phyloP scores from a whole-genome alignment of 1,284 basidiomycete species.

The Tilletia horrida region DNA sequence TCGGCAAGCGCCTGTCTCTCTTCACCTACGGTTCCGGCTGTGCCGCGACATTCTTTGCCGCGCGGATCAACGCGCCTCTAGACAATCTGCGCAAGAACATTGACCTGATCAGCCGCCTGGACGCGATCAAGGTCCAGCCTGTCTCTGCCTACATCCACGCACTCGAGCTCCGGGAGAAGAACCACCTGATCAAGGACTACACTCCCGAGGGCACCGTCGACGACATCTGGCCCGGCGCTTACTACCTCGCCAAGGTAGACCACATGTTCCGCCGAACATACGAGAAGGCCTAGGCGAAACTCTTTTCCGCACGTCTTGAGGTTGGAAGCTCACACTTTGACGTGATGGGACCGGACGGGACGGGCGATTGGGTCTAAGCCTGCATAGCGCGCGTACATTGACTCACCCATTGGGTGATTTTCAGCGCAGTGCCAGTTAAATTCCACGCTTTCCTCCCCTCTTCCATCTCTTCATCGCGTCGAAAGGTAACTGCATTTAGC shows the following conservation, averaged over 20 bases:
- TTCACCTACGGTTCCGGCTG: constrained; percentile 93
- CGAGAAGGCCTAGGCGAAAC: constrained; percentile 33
- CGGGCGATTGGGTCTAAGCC: too few relatives aligned
- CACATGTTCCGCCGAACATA: constrained; percentile 90
- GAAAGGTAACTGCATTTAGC: too few relatives aligned
- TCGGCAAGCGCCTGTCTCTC: constrained; percentile 66
- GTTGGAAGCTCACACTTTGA: too few relatives aligned
- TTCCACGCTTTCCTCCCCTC: too few relatives aligned
- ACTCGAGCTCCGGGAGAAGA: constrained; percentile 72
- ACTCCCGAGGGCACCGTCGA: constrained; percentile 79
- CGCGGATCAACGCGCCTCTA: constrained; percentile 70
- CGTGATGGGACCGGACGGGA: too few relatives aligned
- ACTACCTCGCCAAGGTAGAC: constrained; percentile 91
- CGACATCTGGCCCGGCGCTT: constrained; percentile 89
- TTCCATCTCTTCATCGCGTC: too few relatives aligned
- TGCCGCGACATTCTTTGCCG: constrained; percentile 82
- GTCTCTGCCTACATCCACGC: constrained; percentile 79
- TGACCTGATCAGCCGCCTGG: constrained; percentile 73
- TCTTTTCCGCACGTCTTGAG: not conserved
- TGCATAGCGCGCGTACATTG: too few relatives aligned
- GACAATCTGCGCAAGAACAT: constrained; percentile 79
- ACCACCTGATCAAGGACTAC: constrained; percentile 87
- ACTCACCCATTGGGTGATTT: too few relatives aligned
- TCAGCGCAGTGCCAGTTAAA: too few relatives aligned
- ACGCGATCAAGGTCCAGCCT: constrained; percentile 82